Evolutionary conservation across 345 rosid genomes (phyloP).

Genomic region (Moricandia arvensis): DNA sequence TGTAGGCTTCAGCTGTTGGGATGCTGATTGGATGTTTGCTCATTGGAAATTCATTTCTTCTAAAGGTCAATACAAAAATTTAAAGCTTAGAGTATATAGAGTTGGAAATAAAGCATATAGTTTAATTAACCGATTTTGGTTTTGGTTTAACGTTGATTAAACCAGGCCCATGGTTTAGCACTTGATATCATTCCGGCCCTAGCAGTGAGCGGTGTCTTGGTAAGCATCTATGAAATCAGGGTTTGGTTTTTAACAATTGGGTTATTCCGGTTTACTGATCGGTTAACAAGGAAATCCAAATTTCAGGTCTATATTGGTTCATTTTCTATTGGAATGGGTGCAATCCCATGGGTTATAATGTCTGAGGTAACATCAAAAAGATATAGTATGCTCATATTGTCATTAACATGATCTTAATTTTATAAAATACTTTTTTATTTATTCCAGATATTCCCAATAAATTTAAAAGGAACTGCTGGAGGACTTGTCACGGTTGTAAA

Average conservation of each 20-base stretch:
- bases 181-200: constrained; percentile 35
- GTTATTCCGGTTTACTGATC: neutral
- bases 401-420: neutral
- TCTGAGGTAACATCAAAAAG: constrained; percentile 37
- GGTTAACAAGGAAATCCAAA: neutral
- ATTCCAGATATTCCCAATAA: constrained; percentile 49
- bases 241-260: neutral
- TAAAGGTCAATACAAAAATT: constrained; percentile 35
- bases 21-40: constrained; percentile 40
- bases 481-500: constrained; percentile 42
- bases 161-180: constrained; percentile 41
- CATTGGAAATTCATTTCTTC: constrained; percentile 43
- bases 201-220: constrained; percentile 48
- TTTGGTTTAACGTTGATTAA: neutral
- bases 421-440: neutral
- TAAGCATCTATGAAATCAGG: constrained; percentile 18
- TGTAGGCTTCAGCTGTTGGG: constrained; percentile 49
- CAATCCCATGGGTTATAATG: constrained; percentile 54
- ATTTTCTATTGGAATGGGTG: constrained; percentile 52
- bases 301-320: constrained; percentile 41
- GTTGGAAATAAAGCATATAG: neutral
- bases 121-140: neutral
- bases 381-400: neutral
- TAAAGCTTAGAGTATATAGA: neutral
- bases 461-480: constrained; percentile 51